These are phyloP conservation scores for Boletus tomentosulus DNA, from an alignment of 768 basidiomycete species.

Conservation along the genomic window DNA sequence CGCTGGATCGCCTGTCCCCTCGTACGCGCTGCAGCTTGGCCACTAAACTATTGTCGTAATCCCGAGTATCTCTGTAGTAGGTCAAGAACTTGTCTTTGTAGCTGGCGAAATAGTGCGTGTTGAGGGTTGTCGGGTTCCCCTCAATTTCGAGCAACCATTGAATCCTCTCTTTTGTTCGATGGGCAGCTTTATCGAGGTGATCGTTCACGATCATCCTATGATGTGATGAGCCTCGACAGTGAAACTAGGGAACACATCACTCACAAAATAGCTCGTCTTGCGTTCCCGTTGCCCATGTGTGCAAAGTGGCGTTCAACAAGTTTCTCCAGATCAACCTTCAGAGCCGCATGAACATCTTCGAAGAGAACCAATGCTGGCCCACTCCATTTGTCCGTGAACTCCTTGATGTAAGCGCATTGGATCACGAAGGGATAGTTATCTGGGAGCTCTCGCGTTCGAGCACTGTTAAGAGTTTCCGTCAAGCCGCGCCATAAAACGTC, in stretches of 20 bases:
- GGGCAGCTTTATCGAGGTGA: slow-evolving; percentile 43
- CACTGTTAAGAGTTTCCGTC: slow-evolving; percentile 36
- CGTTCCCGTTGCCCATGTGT: slow-evolving; percentile 46
- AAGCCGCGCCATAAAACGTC: too few species aligned
- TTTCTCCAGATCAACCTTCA: slow-evolving; percentile 37
- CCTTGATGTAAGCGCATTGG: slow-evolving; percentile 44
- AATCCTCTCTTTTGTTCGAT: slow-evolving; percentile 38
- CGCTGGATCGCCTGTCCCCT: not conserved
- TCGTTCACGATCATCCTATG: slow-evolving; percentile 47
- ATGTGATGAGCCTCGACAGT: not conserved
- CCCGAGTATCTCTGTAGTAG: slow-evolving; percentile 39
- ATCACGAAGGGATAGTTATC: slow-evolving; percentile 64
- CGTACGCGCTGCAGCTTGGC: slow-evolving; percentile 1
- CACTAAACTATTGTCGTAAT: slow-evolving; percentile 1
- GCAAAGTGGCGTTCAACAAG: slow-evolving; percentile 50
- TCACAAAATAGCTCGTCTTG: slow-evolving; percentile 37
- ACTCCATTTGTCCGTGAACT: slow-evolving; percentile 45
- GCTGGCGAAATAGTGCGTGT: slow-evolving; percentile 46
- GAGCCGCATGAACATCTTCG: slow-evolving; percentile 32
- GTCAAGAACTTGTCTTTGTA: slow-evolving; percentile 48
- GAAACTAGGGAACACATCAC: slow-evolving; percentile 6
- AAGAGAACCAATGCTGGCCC: slow-evolving; percentile 46
- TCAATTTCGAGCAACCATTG: slow-evolving; percentile 50
- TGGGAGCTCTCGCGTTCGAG: slow-evolving; percentile 67
- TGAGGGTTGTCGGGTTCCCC: slow-evolving; percentile 46